A percentile compares a stretch with the other conserved stretches of the same genome.
phyloP scores from a whole-genome alignment of 108 stramenopile species.

The Conticribra guillardii region DNA sequence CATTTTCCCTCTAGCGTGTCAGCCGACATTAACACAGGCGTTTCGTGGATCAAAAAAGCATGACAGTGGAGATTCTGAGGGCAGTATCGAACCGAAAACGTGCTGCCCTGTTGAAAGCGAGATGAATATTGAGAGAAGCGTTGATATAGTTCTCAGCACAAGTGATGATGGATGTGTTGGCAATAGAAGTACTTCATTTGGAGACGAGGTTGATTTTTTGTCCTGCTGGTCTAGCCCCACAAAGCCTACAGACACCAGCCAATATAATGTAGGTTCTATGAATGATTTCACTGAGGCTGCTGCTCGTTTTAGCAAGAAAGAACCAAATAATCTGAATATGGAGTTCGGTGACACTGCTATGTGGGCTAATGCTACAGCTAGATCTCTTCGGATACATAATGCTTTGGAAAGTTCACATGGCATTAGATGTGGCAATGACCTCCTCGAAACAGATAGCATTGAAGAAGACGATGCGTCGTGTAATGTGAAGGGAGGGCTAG shows the following conservation, averaged over 20 bases:
- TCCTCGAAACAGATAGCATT: background rate
- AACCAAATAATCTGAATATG: background rate
- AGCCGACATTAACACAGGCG: constrained; percentile 38
- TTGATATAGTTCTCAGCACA: background rate
- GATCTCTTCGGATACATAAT: constrained; percentile 1
- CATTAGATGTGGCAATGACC: background rate
- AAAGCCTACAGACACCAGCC: background rate
- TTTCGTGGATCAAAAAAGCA: too few relatives aligned
- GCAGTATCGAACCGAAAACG: too few relatives aligned
- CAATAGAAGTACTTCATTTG: background rate
- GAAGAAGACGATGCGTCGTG: background rate
- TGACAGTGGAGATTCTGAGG: too few relatives aligned
- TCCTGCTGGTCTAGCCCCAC: background rate
- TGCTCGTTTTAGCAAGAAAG: constrained; percentile 16
- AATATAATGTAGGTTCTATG: constrained; percentile 25
- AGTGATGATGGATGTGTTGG: background rate
- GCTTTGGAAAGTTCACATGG: too few relatives aligned
- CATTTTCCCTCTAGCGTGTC: constrained; percentile 7
- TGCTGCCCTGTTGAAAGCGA: too few relatives aligned
- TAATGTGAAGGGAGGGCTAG: constrained; percentile 24
- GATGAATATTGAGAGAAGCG: background rate
- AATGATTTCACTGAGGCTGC: constrained; percentile 14
- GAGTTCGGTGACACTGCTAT: background rate
- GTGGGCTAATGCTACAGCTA: constrained; percentile 34
- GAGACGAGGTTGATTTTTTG: too few relatives aligned